Percentiles rank a stretch among this genome's conserved stretches.
These are phyloP conservation scores for Boletus vermiculosoides DNA, from an alignment of 768 basidiomycete genomes.

Conservation along the genomic window DNA sequence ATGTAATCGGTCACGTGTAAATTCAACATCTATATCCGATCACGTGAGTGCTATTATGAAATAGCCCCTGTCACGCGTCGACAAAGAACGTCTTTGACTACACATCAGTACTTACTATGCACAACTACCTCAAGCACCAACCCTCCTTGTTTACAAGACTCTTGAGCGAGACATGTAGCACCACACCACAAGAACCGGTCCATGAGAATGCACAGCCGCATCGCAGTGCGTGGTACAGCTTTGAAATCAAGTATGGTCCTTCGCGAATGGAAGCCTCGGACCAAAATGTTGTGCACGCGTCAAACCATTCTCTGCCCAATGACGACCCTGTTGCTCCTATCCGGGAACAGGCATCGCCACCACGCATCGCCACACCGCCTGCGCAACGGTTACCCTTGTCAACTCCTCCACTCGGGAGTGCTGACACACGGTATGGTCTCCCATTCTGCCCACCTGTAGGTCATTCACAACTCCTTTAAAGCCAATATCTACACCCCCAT, in stretches of 20 bases:
- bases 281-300: not conserved
- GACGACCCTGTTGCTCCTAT: no score
- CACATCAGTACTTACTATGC: no score
- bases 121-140: no score
- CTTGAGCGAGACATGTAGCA: constrained; percentile 4
- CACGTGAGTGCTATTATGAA: constrained; percentile 26
- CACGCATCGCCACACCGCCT: not conserved
- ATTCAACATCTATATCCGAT: constrained; percentile 19
- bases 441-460: not conserved
- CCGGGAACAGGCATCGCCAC: not conserved
- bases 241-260: not conserved
- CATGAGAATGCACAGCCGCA: not conserved
- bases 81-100: not conserved
- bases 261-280: not conserved
- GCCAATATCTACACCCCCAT: not conserved
- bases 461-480: not conserved
- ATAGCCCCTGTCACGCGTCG: constrained; percentile 15
- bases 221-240: not conserved
- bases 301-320: no score
- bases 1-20: constrained; percentile 32
- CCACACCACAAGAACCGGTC: not conserved
- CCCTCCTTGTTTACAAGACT: no score
- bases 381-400: not conserved
- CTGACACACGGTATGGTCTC: not conserved
- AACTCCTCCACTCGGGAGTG: not conserved